Evolutionary conservation across 139 green algal species (phyloP), one percentile per base, ranked within the genome.

Genomic region (Asterochloris sp.): DNA sequence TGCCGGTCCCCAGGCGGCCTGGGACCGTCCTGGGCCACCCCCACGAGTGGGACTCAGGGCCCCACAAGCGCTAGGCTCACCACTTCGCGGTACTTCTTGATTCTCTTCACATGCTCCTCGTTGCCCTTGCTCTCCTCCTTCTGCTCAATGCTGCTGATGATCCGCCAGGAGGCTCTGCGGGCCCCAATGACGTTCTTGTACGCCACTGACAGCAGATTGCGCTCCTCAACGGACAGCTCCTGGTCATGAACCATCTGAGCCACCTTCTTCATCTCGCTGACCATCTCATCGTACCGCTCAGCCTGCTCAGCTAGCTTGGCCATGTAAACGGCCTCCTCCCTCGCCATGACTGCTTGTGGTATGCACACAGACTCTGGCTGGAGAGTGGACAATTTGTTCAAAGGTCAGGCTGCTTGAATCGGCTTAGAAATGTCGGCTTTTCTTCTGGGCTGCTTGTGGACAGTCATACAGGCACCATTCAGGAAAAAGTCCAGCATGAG

Each of bases 171-270:
- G 6, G 96, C 96, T 38, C 96, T 89, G 61, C 96, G 91, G 11
- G 96, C 94, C 27, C 96, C 96, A 87, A 99, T 99, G 47, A 99
- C 96, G 87, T 99, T 99, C 90, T 99, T 98, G 94, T 98, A 99
- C 19, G 95, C 97, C 74, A 99, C 97, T 26, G 91, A 97, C 13
- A 99, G 93, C 85, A 99, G 92, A 90, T 99, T 99, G 77, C 97
- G 92, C 91, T 99, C 97, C 92, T 99, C 97, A 74, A 99, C 97
- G 17, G 88, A 93, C 26, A 99, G 93, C 91, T 99, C 96, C 86
- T 97, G 93, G 81, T 98, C 95, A 75, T 92, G 86, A 17, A 95
- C 93, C 87, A 96, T 91, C 85, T 93, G 89, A 24, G 94, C 93
- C 15, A 99, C 93, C 89, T 98, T 97, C 88, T 98, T 97, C 96